Percentiles rank a stretch among this genome's conserved stretches.
phyloP scores from a whole-genome alignment of 1,284 basidiomycete species.

The Fistulinella staudtii region DNA sequence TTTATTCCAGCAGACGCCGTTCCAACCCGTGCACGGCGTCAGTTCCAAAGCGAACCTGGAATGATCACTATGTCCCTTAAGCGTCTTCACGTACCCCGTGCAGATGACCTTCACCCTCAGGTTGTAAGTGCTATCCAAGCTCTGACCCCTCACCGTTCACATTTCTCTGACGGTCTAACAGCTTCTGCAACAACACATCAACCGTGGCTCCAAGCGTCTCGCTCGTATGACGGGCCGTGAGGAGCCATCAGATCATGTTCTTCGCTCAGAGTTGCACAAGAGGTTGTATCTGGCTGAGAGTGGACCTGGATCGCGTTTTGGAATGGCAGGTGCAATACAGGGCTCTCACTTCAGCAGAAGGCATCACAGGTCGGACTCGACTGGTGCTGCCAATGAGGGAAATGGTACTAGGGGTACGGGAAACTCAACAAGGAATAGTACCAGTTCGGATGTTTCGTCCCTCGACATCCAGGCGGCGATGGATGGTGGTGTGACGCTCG shows the following conservation, averaged over 20 bases:
- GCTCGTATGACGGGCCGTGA: slow-evolving; percentile 65
- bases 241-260: slow-evolving; percentile 45
- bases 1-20: slow-evolving; percentile 14
- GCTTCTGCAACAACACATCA: slow-evolving; percentile 70
- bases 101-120: slow-evolving; percentile 55
- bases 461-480: slow-evolving; percentile 38
- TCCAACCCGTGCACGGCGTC: slow-evolving; percentile 14
- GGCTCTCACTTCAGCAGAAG: slow-evolving; percentile 11
- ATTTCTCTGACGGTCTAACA: slow-evolving; percentile 25
- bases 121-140: slow-evolving; percentile 46
- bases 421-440: slow-evolving; percentile 10
- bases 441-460: slow-evolving; percentile 34
- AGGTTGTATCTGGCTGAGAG: slow-evolving; percentile 45
- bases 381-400: slow-evolving; percentile 3
- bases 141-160: background rate
- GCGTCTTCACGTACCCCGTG: slow-evolving; percentile 16
- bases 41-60: slow-evolving; percentile 9
- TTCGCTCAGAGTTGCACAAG: slow-evolving; percentile 51
- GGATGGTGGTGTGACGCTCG: slow-evolving; percentile 44
- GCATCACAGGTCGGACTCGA: slow-evolving; percentile 6
- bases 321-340: slow-evolving; percentile 1
- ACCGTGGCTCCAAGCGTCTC: slow-evolving; percentile 59
- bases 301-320: slow-evolving; percentile 15
- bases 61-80: slow-evolving; percentile 29
- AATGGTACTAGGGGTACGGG: slow-evolving; percentile 12